Evolutionary conservation across 768 basidiomycete genomes (phyloP), one percentile per base, ranked within the genome.

Genomic region (Gymnopilus dilepis): DNA sequence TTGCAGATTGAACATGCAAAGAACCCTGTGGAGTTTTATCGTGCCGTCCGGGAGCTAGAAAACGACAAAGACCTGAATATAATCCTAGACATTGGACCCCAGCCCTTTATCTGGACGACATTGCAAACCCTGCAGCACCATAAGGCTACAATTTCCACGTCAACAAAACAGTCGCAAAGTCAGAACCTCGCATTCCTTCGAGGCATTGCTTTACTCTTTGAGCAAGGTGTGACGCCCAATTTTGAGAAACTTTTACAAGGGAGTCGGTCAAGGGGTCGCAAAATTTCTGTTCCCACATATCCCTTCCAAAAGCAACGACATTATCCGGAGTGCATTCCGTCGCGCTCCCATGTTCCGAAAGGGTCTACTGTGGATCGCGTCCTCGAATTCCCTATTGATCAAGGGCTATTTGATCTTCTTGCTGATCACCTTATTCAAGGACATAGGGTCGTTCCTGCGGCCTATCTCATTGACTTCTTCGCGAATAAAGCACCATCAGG

Each of bases 31-130:
- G 59, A 59, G n/a, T 71, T 75, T 45, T 57, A 53, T n/a, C 62
- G 63, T 24, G 67, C 65, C 11, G 28, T 60, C 28, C 56, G 54
- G 58, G 62, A 7, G 45, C 43, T 59, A 19, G 38, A 4, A 2
- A 37, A 24, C 26, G 66, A 42, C 38, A 61, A 61, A 47, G 47
- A 52, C 7, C 22, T 66, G 8, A 68, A 67, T 24, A 55, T 64
- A 19, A 59, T 75, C 22, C 42, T 75, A 4, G 74, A 75, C 47
- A 34, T 74, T 42, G 74, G 73, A 7, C 74, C 74, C 1, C 70
- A 73, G 24, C 71, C 70, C 2, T 67, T 68, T 4, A 65, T 72
- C 13, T 69, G 63, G 69, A 58, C 72, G 2, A 37, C 65, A 2
- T 47, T 74, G 21, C 73, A 72, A 60, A 52, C 38, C 2, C 54